phyloP scores from a whole-genome alignment of 2,329 filamentous ascomycete genomes.

The Cercospora zeina region DNA sequence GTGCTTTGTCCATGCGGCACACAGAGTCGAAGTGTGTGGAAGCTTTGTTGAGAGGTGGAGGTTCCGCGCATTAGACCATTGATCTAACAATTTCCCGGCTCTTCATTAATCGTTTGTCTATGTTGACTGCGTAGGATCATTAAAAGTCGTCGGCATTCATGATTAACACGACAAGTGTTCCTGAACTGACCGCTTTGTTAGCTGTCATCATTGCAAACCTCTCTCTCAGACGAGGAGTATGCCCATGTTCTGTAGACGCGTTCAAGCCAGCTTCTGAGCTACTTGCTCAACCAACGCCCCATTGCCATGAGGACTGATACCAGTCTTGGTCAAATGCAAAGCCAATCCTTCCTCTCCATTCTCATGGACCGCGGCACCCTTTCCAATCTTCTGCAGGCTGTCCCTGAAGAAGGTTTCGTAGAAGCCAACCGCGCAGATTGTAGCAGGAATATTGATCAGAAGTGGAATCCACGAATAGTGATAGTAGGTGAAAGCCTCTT shows the following conservation, averaged over 20 bases:
- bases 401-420: conserved; percentile 60
- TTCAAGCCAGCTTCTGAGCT: not conserved
- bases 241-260: not conserved
- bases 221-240: no score
- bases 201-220: not conserved
- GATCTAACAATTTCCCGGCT: no score
- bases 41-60: not conserved
- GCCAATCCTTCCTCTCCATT: conserved; percentile 54
- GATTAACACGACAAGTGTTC: no score
- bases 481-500: conserved; percentile 52
- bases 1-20: not conserved
- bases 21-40: not conserved
- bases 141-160: no score
- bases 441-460: conserved; percentile 59
- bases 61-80: not conserved
- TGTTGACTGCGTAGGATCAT: no score
- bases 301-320: conserved; percentile 23
- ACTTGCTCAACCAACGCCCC: not conserved
- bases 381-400: conserved; percentile 53
- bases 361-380: conserved; percentile 54
- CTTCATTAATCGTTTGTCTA: no score
- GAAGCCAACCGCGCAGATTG: conserved; percentile 55
- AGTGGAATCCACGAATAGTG: conserved; percentile 57
- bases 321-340: conserved; percentile 44
- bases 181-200: no score